Base-by-base conservation (phyloP, 306 rosid species). In the Glycine tomentella region DNA sequence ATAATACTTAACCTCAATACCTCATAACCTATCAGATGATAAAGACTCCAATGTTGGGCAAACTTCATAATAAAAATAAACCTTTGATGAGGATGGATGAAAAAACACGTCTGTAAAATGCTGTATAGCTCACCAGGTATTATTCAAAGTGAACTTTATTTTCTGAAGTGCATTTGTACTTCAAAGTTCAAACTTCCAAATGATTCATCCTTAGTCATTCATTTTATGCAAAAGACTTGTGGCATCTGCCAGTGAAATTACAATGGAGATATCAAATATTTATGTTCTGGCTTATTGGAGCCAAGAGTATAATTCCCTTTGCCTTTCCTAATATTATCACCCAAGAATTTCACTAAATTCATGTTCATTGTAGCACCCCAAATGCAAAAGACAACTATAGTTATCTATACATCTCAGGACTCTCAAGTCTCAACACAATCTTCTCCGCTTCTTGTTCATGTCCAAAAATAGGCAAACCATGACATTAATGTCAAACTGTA, bases 101-200 rank as follows among this genome's bases (percentile, higher is more conserved):
- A 64, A 77, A 56, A 3, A n/a, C 8, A 56, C 42, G 3, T 44
- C 0, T 9, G 13, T 51, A 62, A 20, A 36, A 5, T 58, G 12
- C 62, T 49, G 74, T 40, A 58, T 50, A 50, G 52, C 44, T 74
- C 57, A 72, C 44, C 72, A 57, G 36, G 44, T 51, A 53, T 59
- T 80, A 79, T 58, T 76, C 10, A 51, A 51, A 34, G 83, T 33
- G 20, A 11, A 42, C 3, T 65, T 40, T 8, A 20, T 67, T 15
- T 44, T 55, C 9, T 75, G 8, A 53, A 38, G n/a, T 45, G 63
- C 64, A 73, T 14, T 46, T 15, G 72, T 57, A 69, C 70, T 42
- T 56, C 0, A 45, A 25, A 44, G 38, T 38, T 74, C 12, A 59
- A 38, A 38, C 44, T 38, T 38, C 44, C 44, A 38, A 38, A 38